Conservation (phyloP, 106 monocot genomes). For the Vanilla planifolia region DNA sequence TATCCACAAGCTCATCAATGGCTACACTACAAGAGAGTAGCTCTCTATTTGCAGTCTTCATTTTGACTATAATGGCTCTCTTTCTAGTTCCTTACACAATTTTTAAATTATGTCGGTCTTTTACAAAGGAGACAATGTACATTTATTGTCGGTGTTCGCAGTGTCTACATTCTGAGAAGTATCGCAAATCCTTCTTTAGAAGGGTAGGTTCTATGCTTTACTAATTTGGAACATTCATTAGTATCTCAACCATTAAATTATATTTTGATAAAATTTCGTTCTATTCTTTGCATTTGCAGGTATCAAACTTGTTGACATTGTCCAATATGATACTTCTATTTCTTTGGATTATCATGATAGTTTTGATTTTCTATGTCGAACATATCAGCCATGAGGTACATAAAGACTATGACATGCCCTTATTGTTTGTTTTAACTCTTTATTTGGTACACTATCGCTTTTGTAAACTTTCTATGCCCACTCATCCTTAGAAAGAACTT, state of each 20-base stretch:
- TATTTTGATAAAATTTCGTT: neutral
- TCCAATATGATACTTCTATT: conserved; percentile 69
- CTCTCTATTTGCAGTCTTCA: conserved; percentile 71
- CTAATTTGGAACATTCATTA: neutral
- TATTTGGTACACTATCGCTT: no score
- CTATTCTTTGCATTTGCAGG: conserved; percentile 34
- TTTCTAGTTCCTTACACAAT: conserved; percentile 83
- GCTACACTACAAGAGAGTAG: conserved; percentile 75
- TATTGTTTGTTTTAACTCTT: no score
- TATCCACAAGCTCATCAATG: no score
- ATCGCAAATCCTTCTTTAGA: conserved; percentile 71
- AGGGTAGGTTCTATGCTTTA: conserved; percentile 25
- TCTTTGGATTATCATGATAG: conserved; percentile 69
- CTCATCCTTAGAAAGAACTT: no score
- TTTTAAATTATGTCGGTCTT: conserved; percentile 38
- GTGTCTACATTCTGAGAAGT: conserved; percentile 66
- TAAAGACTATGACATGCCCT: no score
- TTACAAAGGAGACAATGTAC: conserved; percentile 52
- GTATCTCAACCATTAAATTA: neutral
- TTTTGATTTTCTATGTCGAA: conserved; percentile 86
- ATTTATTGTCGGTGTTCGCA: conserved; percentile 67
- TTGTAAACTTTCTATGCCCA: no score
- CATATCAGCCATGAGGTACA: conserved; percentile 69
- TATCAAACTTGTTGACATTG: conserved; percentile 81
- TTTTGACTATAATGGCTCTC: conserved; percentile 79